Conservation (phyloP, 257 asterid genomes). For the Paraleonurus japonicus region DNA sequence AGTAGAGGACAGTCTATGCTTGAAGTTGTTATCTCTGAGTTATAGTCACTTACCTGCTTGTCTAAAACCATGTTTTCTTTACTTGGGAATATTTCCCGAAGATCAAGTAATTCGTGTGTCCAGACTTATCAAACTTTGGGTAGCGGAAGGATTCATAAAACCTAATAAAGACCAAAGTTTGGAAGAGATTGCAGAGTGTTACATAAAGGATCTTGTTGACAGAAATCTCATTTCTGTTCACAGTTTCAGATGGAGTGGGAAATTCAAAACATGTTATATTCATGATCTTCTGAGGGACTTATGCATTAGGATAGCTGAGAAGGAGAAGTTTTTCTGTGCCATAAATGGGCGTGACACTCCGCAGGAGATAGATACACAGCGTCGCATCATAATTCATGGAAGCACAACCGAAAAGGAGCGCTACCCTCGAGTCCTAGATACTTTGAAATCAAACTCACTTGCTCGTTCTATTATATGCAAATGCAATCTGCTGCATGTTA, state of each 20-base stretch:
- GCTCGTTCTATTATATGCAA: neutral
- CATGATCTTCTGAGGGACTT: slow-evolving; percentile 16
- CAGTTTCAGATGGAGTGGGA: neutral
- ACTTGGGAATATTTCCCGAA: neutral
- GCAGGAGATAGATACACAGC: neutral
- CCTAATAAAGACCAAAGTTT: neutral
- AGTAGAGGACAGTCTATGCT: neutral
- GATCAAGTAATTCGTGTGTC: neutral
- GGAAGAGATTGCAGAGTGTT: no score
- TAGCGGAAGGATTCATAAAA: slow-evolving; percentile 10
- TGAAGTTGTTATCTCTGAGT: neutral
- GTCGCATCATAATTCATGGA: neutral
- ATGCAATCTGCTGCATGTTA: neutral
- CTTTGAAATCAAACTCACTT: neutral
- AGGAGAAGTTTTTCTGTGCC: neutral
- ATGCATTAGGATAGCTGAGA: neutral
- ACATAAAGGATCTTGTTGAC: no score
- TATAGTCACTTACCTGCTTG: slow-evolving; percentile 3
- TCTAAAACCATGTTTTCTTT: slow-evolving; percentile 3
- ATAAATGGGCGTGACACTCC: neutral
- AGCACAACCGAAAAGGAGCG: neutral
- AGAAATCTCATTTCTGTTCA: no score
- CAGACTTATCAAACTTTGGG: neutral
- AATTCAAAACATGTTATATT: neutral
- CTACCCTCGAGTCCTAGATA: no score